phyloP scores from a whole-genome alignment of 352 stramenopile genomes.

The Phytophthora capsici region DNA sequence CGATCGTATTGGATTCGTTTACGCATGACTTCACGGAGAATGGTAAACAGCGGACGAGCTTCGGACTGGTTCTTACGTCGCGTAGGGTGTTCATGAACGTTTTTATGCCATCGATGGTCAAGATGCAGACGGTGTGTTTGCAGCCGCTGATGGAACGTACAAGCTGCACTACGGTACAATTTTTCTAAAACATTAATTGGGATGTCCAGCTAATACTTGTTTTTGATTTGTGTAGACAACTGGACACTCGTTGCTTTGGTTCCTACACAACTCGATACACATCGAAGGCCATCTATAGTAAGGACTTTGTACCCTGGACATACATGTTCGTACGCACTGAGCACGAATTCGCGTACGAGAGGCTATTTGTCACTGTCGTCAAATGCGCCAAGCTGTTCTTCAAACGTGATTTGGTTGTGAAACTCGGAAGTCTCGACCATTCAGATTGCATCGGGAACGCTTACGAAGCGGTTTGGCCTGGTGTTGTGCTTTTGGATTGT shows the following conservation, averaged over 20 bases:
- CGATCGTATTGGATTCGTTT: no score
- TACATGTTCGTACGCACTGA: not conserved
- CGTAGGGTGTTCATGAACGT: no score
- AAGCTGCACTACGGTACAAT: no score
- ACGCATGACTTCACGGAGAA: no score
- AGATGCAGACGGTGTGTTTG: no score
- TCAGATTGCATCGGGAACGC: not conserved
- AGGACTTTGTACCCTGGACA: not conserved
- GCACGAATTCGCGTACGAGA: not conserved
- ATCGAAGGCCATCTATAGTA: not conserved
- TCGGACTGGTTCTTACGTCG: no score
- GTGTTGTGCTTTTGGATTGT: not conserved
- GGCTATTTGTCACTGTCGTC: not conserved
- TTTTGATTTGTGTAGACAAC: no score
- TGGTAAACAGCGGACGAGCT: no score
- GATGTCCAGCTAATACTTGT: no score
- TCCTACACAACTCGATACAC: not conserved
- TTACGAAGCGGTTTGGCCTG: not conserved
- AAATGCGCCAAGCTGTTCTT: not conserved
- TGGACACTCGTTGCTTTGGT: not conserved
- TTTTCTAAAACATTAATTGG: no score
- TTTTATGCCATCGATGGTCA: no score
- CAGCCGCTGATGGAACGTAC: no score
- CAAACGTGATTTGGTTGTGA: not conserved
- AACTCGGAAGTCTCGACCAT: not conserved